Evolutionary conservation across 2,329 filamentous ascomycete genomes (phyloP).

Genomic region (Ascosphaera aggregata): DNA sequence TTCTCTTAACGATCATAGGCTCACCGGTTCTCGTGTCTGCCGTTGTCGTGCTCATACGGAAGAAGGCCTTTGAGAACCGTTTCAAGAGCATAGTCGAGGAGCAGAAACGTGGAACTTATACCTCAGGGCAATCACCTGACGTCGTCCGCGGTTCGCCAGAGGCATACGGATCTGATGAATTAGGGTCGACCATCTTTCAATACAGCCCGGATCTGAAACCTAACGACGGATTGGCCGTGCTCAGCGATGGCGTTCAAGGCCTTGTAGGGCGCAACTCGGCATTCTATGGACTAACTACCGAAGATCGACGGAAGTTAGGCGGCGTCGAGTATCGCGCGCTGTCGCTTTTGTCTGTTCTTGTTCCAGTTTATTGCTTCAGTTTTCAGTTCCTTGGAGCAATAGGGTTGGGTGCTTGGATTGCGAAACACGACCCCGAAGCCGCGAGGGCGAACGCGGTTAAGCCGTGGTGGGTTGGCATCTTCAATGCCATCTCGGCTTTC

Average conservation of each 20-base stretch:
- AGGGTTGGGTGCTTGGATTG: constrained; percentile 24
- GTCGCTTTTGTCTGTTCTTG: constrained; percentile 13
- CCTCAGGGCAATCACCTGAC: constrained; percentile 1
- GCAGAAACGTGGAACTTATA: constrained; percentile 4
- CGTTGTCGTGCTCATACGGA: constrained; percentile 37
- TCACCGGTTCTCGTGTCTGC: constrained; percentile 44
- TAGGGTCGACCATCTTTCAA: background rate
- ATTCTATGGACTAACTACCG: constrained; percentile 23
- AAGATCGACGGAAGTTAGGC: constrained; percentile 19
- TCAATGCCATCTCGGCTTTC: constrained; percentile 31
- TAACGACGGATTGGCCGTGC: constrained; percentile 10
- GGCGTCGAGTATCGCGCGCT: constrained; percentile 22
- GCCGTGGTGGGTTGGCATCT: constrained; percentile 24
- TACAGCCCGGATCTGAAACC: constrained; percentile 5
- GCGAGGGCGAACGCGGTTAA: constrained; percentile 23
- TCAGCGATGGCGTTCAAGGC: constrained; percentile 12
- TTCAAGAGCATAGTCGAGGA: constrained; percentile 29
- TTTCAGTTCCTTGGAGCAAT: constrained; percentile 24
- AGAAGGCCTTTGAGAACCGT: constrained; percentile 36
- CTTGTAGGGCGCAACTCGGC: constrained; percentile 24
- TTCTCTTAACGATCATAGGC: constrained; percentile 40
- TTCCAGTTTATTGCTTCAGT: constrained; percentile 23
- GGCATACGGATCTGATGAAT: background rate
- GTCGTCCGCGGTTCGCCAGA: background rate
- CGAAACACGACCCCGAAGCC: constrained; percentile 17